Conservation (phyloP, 1,284 basidiomycete species). For the Mycosarcoma maydis region DNA sequence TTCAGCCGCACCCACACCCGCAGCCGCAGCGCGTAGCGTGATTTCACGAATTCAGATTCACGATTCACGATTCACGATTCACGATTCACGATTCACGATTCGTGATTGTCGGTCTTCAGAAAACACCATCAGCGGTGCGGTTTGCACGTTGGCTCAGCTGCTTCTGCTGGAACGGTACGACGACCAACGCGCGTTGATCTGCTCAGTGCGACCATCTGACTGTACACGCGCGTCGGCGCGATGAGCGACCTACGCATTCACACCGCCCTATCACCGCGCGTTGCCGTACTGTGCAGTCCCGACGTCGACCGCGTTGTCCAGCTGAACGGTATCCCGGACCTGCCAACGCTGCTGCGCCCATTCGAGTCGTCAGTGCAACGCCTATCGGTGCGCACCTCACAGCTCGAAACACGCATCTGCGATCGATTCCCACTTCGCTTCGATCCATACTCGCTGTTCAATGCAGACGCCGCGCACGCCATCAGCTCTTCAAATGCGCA, state of each 20-base stretch:
- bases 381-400: slow-evolving; percentile 59
- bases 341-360: slow-evolving; percentile 56
- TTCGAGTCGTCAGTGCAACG: slow-evolving; percentile 52
- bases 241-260: slow-evolving; percentile 54
- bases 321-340: slow-evolving; percentile 49
- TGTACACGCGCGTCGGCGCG: too few species aligned
- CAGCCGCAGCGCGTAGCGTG: too few species aligned
- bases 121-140: too few species aligned
- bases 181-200: too few species aligned
- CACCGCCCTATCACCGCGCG: slow-evolving; percentile 56
- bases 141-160: too few species aligned
- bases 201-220: too few species aligned
- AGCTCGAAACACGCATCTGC: slow-evolving; percentile 55
- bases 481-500: slow-evolving; percentile 11
- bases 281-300: slow-evolving; percentile 56
- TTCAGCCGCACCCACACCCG: too few species aligned
- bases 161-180: too few species aligned
- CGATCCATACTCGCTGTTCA: slow-evolving; percentile 52
- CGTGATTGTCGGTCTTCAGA: too few species aligned
- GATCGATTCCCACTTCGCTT: slow-evolving; percentile 60
- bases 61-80: too few species aligned
- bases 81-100: too few species aligned
- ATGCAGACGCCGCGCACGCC: slow-evolving; percentile 12
- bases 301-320: slow-evolving; percentile 52
- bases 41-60: too few species aligned